Base-by-base conservation (phyloP, 108 stramenopile species). In the Pelagomonas calceolata region DNA sequence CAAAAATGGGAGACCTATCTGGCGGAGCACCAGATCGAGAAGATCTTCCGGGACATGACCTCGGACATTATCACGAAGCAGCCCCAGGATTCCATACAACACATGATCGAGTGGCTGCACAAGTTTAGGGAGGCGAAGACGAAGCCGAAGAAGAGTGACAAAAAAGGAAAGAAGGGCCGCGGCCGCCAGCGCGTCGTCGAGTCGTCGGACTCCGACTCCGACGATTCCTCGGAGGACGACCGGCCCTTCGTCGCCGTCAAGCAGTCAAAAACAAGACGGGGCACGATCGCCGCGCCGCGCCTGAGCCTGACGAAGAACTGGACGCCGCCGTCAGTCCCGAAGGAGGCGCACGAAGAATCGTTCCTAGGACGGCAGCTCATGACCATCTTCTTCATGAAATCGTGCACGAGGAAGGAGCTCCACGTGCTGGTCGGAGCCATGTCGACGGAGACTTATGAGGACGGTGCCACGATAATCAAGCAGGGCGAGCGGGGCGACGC, bases 341-440 rank as follows among this genome's bases (percentile, higher is more conserved):
- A 93, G 79, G 65, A 46, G 4, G 73, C 82, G 35, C 71, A 51
- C 21, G 86, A 85, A 36, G 69, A 67, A 5, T 70, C 60, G 15
- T 84, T 88, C 66, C 82, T 93, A 63, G 76, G 74, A 32, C 63
- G 66, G 15, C 83, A 87, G 32, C 75, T 92, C 31, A 66, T 44
- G 10, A 77, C 80, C 35, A 91, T 90, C 70, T 92, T 94, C 72
- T 81, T 73, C 17, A n/a, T 66, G 44, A 37, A 64, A 30, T n/a
- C 66, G 36, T 44, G 66, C 29, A 36, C 65, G 32, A 10, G 34
- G 33, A 66, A 34, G 30, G 66, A 73, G 45, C 12, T 73, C 30
- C 14, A 1, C 37, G 30, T 36, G 17, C 66, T 73, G 5, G 72
- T 44, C 30, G 44, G 35, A 3, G 72, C 72, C 14, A 66, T 73